phyloP scores from a whole-genome alignment of 2,329 filamentous ascomycete genomes.

The Didymella lethalis region DNA sequence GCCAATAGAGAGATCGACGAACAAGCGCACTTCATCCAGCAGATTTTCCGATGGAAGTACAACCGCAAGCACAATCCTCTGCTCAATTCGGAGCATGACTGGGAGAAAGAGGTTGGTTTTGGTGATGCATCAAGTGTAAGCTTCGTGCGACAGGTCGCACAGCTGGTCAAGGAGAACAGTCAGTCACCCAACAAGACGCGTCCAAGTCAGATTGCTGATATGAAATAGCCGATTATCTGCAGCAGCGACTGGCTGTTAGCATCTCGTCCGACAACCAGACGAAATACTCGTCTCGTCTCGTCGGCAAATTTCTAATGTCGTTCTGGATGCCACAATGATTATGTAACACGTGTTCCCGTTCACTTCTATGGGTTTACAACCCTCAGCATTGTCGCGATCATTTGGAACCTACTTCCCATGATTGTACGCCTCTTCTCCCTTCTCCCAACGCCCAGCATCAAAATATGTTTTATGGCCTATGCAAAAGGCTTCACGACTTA shows the following conservation, averaged over 20 bases:
- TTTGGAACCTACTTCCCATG: background rate
- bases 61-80: conserved; percentile 54
- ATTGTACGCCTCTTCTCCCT: background rate
- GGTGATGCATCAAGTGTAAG: conserved; percentile 44
- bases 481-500: conserved; percentile 8
- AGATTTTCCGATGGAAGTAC: conserved; percentile 59
- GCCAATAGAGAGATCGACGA: conserved; percentile 57
- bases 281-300: conserved; percentile 54
- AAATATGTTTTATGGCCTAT: conserved; percentile 5
- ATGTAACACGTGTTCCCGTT: background rate
- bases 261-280: conserved; percentile 51
- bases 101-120: conserved; percentile 49
- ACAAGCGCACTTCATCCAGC: conserved; percentile 54
- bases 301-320: conserved; percentile 54
- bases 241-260: conserved; percentile 47
- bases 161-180: conserved; percentile 55
- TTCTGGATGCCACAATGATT: conserved; percentile 42
- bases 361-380: background rate
- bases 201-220: conserved; percentile 20
- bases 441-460: background rate
- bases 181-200: conserved; percentile 24
- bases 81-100: conserved; percentile 47
- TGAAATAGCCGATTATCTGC: conserved; percentile 50
- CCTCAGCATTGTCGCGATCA: background rate
- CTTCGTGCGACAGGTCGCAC: conserved; percentile 50